A percentile compares a stretch with the other conserved stretches of the same genome.
These are phyloP conservation scores for Candida ulmi DNA, from an alignment of 805 yeast species.

Conservation along the genomic window DNA sequence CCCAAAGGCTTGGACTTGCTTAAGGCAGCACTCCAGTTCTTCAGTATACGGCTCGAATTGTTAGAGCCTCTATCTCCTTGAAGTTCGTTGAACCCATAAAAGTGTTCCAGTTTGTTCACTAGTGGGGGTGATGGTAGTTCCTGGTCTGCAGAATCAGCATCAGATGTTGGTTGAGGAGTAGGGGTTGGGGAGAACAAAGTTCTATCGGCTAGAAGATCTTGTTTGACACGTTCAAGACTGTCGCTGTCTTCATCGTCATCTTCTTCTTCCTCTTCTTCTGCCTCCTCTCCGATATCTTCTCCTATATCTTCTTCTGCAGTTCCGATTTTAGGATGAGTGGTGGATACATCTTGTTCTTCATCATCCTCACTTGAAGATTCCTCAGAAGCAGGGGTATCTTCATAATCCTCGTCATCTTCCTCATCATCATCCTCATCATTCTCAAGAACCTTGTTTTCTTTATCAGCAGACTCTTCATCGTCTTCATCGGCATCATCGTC, in stretches of 20 bases:
- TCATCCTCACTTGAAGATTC: conserved; percentile 22
- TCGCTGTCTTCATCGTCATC: conserved; percentile 20
- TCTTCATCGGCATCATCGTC: conserved; percentile 34
- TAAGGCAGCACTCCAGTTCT: conserved; percentile 62
- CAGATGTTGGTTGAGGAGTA: conserved; percentile 29
- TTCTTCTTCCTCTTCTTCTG: conserved; percentile 22
- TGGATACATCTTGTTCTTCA: conserved; percentile 4
- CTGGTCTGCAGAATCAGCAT: conserved; percentile 27
- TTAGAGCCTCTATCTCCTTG: conserved; percentile 60
- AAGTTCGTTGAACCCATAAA: conserved; percentile 55
- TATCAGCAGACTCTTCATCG: conserved; percentile 6
- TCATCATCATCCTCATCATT: conserved; percentile 7
- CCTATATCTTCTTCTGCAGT: too few species aligned
- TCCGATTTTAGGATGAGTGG: too few species aligned
- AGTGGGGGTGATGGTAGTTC: conserved; percentile 20
- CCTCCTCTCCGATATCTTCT: conserved; percentile 2
- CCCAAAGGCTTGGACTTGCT: conserved; percentile 54
- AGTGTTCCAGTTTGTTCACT: conserved; percentile 48
- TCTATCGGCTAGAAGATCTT: conserved; percentile 21
- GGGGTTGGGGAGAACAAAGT: conserved; percentile 1
- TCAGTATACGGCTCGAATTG: conserved; percentile 50
- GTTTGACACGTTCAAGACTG: conserved; percentile 13
- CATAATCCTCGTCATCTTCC: conserved; percentile 8
- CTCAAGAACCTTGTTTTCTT: too few species aligned
- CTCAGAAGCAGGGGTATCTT: conserved; percentile 3